Percentiles rank a stretch among this genome's conserved stretches.
These are phyloP conservation scores for Scheffersomyces illinoinensis DNA, from an alignment of 1,139 yeast species.

Conservation along the genomic window DNA sequence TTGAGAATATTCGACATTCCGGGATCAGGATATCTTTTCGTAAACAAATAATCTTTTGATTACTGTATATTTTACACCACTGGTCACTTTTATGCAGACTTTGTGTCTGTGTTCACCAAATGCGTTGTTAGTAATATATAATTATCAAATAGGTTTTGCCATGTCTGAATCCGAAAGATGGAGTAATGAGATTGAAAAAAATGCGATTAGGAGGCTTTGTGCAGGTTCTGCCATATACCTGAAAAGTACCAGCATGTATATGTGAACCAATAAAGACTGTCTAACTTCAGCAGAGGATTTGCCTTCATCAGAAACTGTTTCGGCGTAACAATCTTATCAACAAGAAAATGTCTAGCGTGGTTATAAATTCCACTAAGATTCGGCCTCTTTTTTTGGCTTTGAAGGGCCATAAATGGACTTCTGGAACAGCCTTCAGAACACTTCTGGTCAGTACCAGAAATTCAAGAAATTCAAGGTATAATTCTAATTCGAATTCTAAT, in stretches of 20 bases:
- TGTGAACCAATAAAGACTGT: background rate
- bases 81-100: background rate
- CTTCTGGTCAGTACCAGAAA: background rate
- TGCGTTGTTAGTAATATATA: background rate
- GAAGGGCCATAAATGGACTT: background rate
- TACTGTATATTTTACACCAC: background rate
- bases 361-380: background rate
- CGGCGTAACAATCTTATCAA: background rate
- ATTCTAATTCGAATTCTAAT: background rate
- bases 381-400: background rate
- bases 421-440: background rate
- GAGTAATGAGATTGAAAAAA: background rate
- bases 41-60: background rate
- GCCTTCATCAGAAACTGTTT: background rate
- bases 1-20: constrained; percentile 59
- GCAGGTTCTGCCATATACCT: background rate
- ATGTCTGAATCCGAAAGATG: background rate
- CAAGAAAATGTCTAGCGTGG: background rate
- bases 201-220: too few species aligned
- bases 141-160: background rate
- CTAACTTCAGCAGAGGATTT: background rate
- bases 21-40: background rate
- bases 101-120: background rate
- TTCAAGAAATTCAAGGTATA: too few species aligned
- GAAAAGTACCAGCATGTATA: background rate